Evolutionary conservation across 805 yeast species (phyloP), one percentile per base, ranked within the genome.

Genomic region (Komagataella ulmi): DNA sequence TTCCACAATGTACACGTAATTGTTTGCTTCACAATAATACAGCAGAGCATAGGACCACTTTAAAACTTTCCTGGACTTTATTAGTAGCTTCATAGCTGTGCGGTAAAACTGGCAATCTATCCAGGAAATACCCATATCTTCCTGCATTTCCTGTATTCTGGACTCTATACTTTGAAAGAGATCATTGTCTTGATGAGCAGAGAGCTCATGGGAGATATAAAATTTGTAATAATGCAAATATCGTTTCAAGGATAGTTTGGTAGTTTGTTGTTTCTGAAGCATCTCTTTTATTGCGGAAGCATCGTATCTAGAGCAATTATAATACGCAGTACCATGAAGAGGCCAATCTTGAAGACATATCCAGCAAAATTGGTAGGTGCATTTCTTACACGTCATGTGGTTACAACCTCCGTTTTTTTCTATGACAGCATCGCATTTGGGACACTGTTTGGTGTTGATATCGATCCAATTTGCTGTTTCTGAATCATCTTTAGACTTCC

Each of bases 341-440:
- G 63, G 59, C 99, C 99, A 91, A 40, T 71, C 76, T 3, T 82
- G 82, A 55, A 79, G 63, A 65, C 99, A 93, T 45, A 90, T 80
- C 99, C 99, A 93, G 65, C 99, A 93, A 62, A 89, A 93, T 62
- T 90, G 87, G 63, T 78, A 67, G 10, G 64, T 61, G 65, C 99
- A 93, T 53, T 80, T 82, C 3, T 77, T 71, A 65, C 99, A 93
- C 1, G 81, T 76, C 96, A 93, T 91, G 67, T 93, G 99, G 66
- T 91, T 91, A 68, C 99, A 93, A 0, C 99, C 99, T 19, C 97
- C 98, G 62, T 85, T 85, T 60, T 91, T 89, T 62, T 93, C 97
- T 55, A 91, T 93, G 24, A 80, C 71, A 1, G 88, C 70, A 7
- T 70, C 69, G 69, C 99, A 93, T 60, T 79, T 78, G 0, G 97